Evolutionary conservation across 2,329 filamentous ascomycete genomes (phyloP), one percentile per base, ranked within the genome.

Genomic region (Xylariaceae sp.): DNA sequence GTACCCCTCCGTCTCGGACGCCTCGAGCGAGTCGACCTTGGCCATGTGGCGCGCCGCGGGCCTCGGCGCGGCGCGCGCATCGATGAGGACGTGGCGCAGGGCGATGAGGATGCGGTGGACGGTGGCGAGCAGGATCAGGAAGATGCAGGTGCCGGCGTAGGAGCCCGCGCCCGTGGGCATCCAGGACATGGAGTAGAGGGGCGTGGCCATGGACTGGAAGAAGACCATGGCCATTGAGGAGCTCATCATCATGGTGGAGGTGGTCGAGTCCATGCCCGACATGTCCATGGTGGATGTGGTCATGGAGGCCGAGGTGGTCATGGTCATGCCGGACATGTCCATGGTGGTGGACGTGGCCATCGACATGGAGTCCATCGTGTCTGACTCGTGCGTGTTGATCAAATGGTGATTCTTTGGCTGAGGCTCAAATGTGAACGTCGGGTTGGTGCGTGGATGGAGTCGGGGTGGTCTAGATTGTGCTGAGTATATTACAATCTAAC

Each of bases 101-200:
- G 89, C 89, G 38, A 90, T 69, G 8, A 95, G 71, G 17, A 71
- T 67, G 38, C 89, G 85, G 57, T 83, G 81, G 42, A 85, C 59
- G 45, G 83, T 71, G 44, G 83, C 83, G 40, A 97, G 79, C 31
- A 84, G 54, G 59, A 95, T 83, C 46, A 96, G 77, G 66, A 96
- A 96, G 61, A 96, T 87, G 71, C 91, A 95, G 16, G 89, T 94
- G 38, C 81, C 91, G 1, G 88, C 89, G 64, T 96, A 97, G 43
- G 76, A 69, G 54, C 85, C 87, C 6, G 75, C 69, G 32, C 69
- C 81, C 19, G 62, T 66, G 3, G 91, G 90, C 2, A 85, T 85
- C 88, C 89, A 96, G 39, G 71, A 63, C 22, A 65, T 61, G 13
- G 86, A 83, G 67, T 74, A 88, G 34, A 89, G 72, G 3, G 83